Evolutionary conservation across 371 early-diverging fungal genomes (phyloP).

Genomic region (Rhizomucor pusillus): DNA sequence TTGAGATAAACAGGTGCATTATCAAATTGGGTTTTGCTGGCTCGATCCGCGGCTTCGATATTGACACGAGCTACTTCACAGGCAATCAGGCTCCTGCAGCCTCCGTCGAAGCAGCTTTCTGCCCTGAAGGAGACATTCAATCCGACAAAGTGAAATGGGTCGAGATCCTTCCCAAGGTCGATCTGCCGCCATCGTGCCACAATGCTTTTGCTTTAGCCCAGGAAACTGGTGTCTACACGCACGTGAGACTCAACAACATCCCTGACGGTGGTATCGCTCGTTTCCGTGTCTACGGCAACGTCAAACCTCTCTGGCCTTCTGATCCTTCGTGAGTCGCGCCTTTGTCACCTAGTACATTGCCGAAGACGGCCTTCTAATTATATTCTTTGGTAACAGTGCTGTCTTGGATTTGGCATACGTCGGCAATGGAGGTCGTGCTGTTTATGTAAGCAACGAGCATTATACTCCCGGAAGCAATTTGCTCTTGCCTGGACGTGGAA

Average conservation of each 20-base stretch:
- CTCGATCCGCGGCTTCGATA: conserved; percentile 78
- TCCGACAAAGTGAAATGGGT: conserved; percentile 63
- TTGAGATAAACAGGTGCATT: conserved; percentile 64
- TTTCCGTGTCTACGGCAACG: conserved; percentile 83
- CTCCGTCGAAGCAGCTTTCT: conserved; percentile 70
- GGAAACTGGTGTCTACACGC: conserved; percentile 58
- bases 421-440: conserved; percentile 73
- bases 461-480: conserved; percentile 79
- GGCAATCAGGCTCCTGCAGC: conserved; percentile 84
- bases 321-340: conserved; percentile 31
- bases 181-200: conserved; percentile 61
- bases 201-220: conserved; percentile 65
- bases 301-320: conserved; percentile 65
- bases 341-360: too few species aligned
- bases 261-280: conserved; percentile 94
- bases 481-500: conserved; percentile 73
- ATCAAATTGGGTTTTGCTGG: conserved; percentile 86
- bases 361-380: conserved; percentile 4
- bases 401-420: conserved; percentile 77
- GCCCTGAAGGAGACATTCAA: conserved; percentile 39
- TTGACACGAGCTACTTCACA: conserved; percentile 86
- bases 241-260: conserved; percentile 79
- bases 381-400: conserved; percentile 24
- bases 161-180: conserved; percentile 69
- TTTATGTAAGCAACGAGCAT: conserved; percentile 74